A percentile compares a stretch with the other conserved stretches of the same genome.
phyloP scores from a whole-genome alignment of 495 filamentous ascomycete species.

The Aspergillus biplanus region DNA sequence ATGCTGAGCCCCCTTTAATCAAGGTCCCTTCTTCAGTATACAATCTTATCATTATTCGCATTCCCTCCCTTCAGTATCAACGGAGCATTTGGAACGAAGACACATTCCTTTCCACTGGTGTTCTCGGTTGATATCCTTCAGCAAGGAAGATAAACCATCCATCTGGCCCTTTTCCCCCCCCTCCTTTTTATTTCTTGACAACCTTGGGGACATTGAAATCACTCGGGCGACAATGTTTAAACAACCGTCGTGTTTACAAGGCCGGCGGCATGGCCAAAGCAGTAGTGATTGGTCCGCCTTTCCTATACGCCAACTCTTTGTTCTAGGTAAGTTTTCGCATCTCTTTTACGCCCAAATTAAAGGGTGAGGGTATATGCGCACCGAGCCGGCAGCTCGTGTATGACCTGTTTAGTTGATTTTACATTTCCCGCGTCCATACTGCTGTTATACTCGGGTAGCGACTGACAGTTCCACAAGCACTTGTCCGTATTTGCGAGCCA shows the following conservation, averaged over 20 bases:
- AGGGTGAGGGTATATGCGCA: not conserved
- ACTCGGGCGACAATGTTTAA: constrained; percentile 38
- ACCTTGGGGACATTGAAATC: not conserved
- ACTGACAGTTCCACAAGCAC: constrained; percentile 61
- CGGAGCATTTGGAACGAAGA: constrained; percentile 24
- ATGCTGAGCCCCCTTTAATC: constrained; percentile 30
- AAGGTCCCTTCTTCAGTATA: constrained; percentile 19
- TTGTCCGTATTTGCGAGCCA: constrained; percentile 95
- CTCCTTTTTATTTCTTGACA: not conserved
- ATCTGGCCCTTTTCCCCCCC: not conserved
- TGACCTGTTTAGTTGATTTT: constrained; percentile 4
- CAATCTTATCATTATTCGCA: constrained; percentile 30
- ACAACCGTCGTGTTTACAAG: constrained; percentile 42
- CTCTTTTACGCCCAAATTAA: constrained; percentile 18
- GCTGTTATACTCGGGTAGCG: constrained; percentile 24
- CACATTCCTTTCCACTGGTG: constrained; percentile 26
- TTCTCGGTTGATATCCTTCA: constrained; percentile 16
- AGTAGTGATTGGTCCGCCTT: constrained; percentile 45
- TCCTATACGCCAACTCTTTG: constrained; percentile 67
- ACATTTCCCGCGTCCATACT: not conserved
- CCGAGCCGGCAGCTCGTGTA: not conserved
- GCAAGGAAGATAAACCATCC: constrained; percentile 9
- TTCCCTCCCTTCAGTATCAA: constrained; percentile 30
- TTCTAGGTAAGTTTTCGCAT: constrained; percentile 61
- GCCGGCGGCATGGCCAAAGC: constrained; percentile 38